These are phyloP conservation scores for Microbotryomycetes sp. DNA, from an alignment of 1,284 basidiomycete species.

Conservation along the genomic window DNA sequence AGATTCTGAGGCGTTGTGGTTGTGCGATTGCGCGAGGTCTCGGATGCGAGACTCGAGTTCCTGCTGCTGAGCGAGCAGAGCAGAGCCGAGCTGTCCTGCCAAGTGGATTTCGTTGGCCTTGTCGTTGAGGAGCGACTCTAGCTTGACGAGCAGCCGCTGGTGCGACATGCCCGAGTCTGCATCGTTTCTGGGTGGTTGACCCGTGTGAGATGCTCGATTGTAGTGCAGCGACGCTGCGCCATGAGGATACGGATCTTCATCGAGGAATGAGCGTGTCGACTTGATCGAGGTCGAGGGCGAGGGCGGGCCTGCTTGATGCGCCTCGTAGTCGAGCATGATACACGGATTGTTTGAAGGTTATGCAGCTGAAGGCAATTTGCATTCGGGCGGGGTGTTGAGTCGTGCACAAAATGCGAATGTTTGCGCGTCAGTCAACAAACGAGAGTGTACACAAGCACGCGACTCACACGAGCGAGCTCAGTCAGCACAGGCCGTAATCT, in stretches of 20 bases:
- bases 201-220: background rate
- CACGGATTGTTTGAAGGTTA: no score
- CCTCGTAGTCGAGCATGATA: no score
- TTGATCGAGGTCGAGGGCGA: conserved; percentile 18
- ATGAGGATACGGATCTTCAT: conserved; percentile 28
- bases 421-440: no score
- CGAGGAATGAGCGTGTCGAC: conserved; percentile 26
- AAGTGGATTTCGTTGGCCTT: conserved; percentile 86
- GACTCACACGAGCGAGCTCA: no score
- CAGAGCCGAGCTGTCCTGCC: conserved; percentile 80
- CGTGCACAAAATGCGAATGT: no score
- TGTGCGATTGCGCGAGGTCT: conserved; percentile 52
- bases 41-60: conserved; percentile 79
- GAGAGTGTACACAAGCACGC: no score
- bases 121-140: conserved; percentile 70
- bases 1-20: conserved; percentile 42
- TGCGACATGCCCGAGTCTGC: conserved; percentile 1
- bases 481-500: no score
- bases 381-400: no score
- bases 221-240: background rate
- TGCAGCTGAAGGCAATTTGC: no score
- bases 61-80: conserved; percentile 80
- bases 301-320: no score
- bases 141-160: conserved; percentile 44
- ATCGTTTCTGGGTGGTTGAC: background rate